Evolutionary conservation across 768 basidiomycete species (phyloP), one percentile per base, ranked within the genome.

Genomic region (Steccherinum ochraceum): DNA sequence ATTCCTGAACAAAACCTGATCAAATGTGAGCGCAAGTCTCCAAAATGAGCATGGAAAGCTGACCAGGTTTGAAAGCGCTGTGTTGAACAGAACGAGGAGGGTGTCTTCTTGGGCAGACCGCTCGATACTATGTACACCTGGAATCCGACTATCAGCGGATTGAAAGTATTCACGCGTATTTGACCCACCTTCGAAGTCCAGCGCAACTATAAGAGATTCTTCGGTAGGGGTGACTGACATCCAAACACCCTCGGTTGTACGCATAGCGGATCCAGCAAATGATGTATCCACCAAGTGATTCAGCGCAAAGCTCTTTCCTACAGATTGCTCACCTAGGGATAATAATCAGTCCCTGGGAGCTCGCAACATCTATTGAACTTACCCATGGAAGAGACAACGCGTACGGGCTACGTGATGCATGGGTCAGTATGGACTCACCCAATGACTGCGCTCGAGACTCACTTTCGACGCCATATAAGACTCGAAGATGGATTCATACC

Each of bases 321-420:
- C 81, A 0, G 79, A 82, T 58, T 84, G 82, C 58, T 83, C 81
- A 0, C 81, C 74, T 76, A 23, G 18, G 20, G n/a, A n/a, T n/a
- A n/a, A 45, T 5, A n/a, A 40, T 13, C 24, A 24, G 13, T 47
- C n/a, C n/a, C n/a, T n/a, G n/a, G n/a, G n/a, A n/a, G n/a, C n/a
- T n/a, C n/a, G n/a, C n/a, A n/a, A n/a, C n/a, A n/a, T n/a, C 11
- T 12, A n/a, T n/a, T n/a, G n/a, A n/a, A 52, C 64, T 50, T 52
- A 69, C 76, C 81, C 83, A 83, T 83, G 0, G 82, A 84, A 0
- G 81, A 80, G 1, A 83, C 81, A 2, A 83, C 83, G 54, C 72
- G 76, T 12, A 84, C 80, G 1, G 80, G 81, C 78, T 83, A 48
- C n/a, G n/a, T n/a, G n/a, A n/a, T n/a, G n/a, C n/a, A n/a, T n/a